Base-by-base conservation (phyloP, 1,284 basidiomycete genomes). In the Puccinia horiana region DNA sequence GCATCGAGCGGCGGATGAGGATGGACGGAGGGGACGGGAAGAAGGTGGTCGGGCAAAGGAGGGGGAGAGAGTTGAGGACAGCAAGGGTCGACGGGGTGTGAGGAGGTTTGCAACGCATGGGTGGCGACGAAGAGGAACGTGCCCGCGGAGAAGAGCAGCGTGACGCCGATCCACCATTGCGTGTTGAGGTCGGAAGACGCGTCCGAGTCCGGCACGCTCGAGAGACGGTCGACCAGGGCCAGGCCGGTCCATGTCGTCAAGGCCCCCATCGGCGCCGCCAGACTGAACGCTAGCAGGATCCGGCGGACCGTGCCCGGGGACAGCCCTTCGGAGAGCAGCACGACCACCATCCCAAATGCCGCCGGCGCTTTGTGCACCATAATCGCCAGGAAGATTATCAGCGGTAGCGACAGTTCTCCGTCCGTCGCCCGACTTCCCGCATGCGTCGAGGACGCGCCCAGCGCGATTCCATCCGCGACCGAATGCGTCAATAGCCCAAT, bases 51-150 rank as follows among this genome's bases (percentile, higher is more conserved):
- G 54, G 56, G 14, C 32, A 54, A 35, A 16, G 56, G 37, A 18
- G n/a, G 42, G 40, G 44, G 14, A 14, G 63, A 37, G n/a, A 52
- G n/a, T 26, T 44, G 18, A 5, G 58, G 52, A 35, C 56, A 67
- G 26, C 76, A 77, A 20, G 47, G 61, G 44, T 77, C 58, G 35
- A 77, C 42, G 18, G 76, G 76, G 23, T 49, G 16, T 5, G 73
- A 75, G 29, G 76, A 44, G 32, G 40, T 77, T 26, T 86, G 81
- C 35, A 88, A 85, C 0, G 86, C 86, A 52, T 87, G 86, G 1
- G 95, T 96, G 0, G 95, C 95, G 47, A 98, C 95, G 86, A 96
- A 98, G 42, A 98, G 88, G 87, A 98, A 98, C 0, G 94, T 95
- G 20, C 95, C 95, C 54, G 94, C 96, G 23, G 93, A 94, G 83